phyloP scores from a whole-genome alignment of 805 yeast genomes.

The Phaffomyces antillensis region DNA sequence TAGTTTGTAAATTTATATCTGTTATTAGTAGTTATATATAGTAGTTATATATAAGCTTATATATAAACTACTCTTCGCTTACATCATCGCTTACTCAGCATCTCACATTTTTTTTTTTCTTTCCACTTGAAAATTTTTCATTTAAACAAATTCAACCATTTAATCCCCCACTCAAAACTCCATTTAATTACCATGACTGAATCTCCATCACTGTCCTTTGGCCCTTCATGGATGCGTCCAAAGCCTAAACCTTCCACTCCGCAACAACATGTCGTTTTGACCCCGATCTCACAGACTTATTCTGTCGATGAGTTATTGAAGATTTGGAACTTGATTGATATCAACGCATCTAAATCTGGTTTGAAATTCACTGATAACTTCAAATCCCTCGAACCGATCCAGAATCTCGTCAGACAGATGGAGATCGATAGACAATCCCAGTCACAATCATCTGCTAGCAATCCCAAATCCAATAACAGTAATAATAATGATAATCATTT shows the following conservation, averaged over 20 bases:
- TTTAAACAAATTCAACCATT: neutral
- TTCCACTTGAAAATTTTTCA: conserved; percentile 4
- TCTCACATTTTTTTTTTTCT: no score
- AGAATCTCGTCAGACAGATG: conserved; percentile 16
- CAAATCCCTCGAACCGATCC: conserved; percentile 25
- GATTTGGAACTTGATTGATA: conserved; percentile 38
- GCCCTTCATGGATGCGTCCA: conserved; percentile 31
- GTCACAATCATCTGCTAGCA: conserved; percentile 6
- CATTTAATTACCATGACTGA: conserved; percentile 20
- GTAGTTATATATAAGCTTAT: no score
- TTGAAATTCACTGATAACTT: conserved; percentile 23
- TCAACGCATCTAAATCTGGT: conserved; percentile 23
- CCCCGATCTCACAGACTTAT: conserved; percentile 37
- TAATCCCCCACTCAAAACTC: neutral
- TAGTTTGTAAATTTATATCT: no score
- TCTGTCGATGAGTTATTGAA: conserved; percentile 45
- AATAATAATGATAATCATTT: conserved; percentile 1
- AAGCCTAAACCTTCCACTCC: conserved; percentile 18
- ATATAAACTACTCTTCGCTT: no score
- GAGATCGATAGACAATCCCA: conserved; percentile 13
- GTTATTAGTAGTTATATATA: no score
- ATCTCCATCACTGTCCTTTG: conserved; percentile 23
- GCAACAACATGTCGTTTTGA: conserved; percentile 14
- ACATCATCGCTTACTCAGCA: no score
- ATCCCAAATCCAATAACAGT: neutral